Evolutionary conservation across 1,284 basidiomycete genomes (phyloP), one percentile per base, ranked within the genome.

Genomic region (Austroboletus novae-zelandiae): DNA sequence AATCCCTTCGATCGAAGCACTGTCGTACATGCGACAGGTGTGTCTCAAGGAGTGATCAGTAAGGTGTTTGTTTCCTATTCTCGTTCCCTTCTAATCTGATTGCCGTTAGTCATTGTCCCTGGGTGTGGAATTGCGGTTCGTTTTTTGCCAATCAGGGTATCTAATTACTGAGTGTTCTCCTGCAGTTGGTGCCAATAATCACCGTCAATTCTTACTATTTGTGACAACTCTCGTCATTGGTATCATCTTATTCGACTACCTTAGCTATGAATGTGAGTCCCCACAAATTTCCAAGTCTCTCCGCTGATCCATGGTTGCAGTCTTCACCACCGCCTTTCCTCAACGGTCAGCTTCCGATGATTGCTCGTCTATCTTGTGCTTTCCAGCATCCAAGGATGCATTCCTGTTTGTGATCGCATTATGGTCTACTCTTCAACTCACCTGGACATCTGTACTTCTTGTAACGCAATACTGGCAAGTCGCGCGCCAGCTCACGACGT

Each of bases 91-190:
- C 49, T 58, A 40, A 55, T 45, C 52, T 39, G 43, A 30, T 14
- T 7, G 40, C 35, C 13, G 42, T 34, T 52, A 94, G 91, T 62
- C 95, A 98, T 65, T 98, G 96, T 63, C 97, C 97, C 9, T 99
- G 96, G 96, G 86, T 98, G n/a, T 97, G 94, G 90, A 98, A 98
- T 71, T 98, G 96, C 68, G 85, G 91, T 92, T 65, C 39, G 87
- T 73, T 50, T n/a, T 35, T 39, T 34, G 15, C 41, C 29, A 31
- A 15, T 34, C 4, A 27, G 45, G 51, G 20, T 9, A 43, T 9
- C 5, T 45, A 10, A 45, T 46, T 32, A 43, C 45, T 55, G 9
- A 56, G 6, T 27, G 27, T 40, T 55, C 30, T 50, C 7, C 17
- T 11, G 15, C 61, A 92, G 91, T 99, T 49, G 97, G 97, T n/a